Evolutionary conservation across 129 eudicot genomes (phyloP), one percentile per base, ranked within the genome.

Genomic region (Artemisia annua): DNA sequence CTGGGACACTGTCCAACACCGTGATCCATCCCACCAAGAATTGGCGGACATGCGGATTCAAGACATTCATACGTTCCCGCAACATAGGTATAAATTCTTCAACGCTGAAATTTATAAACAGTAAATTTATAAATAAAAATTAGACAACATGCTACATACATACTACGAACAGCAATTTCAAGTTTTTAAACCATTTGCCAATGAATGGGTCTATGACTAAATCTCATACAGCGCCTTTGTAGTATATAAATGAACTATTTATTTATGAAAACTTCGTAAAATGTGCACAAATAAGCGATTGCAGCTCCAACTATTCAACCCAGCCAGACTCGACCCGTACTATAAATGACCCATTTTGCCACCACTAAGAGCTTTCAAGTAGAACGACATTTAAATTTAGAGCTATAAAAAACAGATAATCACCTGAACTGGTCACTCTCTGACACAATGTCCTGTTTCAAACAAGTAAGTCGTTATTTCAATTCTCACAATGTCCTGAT

Each of bases 21-120:
- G 97, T 90, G 83, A 94, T 94, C 98, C 98, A 94, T 57, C 97
- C 96, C 12, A 94, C 97, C 87, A 94, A 78, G 76, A 94, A 94
- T 52, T 90, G 96, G 80, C 98, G 98, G 30, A 94, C 98, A 79
- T 85, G 88, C 11, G 98, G 98, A 79, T 88, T 94, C 28, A 94
- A 81, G 78, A 94, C 91, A 77, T 94, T 94, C 98, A 94, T 94
- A 20, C 97, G 87, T 78, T 94, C 98, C 84, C 97, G 83, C 78
- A 94, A 80, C 75, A 94, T 63, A 50, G 98, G 98, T 76, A 94
- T 94, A 83, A 94, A 94, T 83, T 94, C 98, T 83, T 94, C 98
- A 77, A 94, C 90, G 84, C 98, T 94, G 95, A 28, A 22, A 57
- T 71, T 39, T 39, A 39, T 39, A 39, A 39, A 39, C 44, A 39